Percentiles rank a stretch among this genome's conserved stretches.
These are phyloP conservation scores for Coemansia sp. DNA, from an alignment of 192 early-diverging fungal species.

Conservation along the genomic window DNA sequence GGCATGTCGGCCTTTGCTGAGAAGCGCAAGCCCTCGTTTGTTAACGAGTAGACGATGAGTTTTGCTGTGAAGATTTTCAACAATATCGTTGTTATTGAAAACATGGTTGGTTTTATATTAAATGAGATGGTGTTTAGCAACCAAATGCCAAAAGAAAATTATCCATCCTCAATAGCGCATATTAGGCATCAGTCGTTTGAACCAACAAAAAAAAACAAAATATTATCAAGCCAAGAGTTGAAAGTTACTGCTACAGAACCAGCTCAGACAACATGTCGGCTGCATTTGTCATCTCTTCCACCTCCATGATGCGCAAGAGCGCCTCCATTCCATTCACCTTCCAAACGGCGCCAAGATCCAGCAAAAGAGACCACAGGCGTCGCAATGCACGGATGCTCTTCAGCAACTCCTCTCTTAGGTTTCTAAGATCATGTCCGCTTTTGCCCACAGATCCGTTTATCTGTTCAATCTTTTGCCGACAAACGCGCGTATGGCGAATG, in stretches of 20 bases:
- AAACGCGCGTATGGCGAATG: constrained; percentile 29
- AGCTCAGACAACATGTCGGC: constrained; percentile 38
- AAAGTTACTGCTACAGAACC: constrained; percentile 8
- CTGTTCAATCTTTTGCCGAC: constrained; percentile 17
- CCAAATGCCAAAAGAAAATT: no score
- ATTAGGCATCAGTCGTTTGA: background rate
- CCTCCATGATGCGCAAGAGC: constrained; percentile 38
- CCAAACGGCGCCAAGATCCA: constrained; percentile 33
- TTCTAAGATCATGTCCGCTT: background rate
- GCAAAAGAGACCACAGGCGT: constrained; percentile 33
- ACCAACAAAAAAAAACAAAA: background rate
- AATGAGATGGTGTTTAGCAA: background rate
- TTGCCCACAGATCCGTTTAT: background rate
- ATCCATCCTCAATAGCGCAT: no score
- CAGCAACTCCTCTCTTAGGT: constrained; percentile 10
- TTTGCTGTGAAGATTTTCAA: background rate
- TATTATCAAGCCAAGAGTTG: no score
- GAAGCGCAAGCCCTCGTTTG: constrained; percentile 88
- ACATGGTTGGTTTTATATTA: background rate
- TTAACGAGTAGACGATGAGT: constrained; percentile 62
- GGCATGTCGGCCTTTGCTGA: constrained; percentile 94
- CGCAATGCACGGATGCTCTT: constrained; percentile 13
- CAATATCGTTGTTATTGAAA: background rate
- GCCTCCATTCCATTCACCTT: constrained; percentile 29
- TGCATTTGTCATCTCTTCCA: constrained; percentile 44